Evolutionary conservation across 495 filamentous ascomycete genomes (phyloP).

Genomic region (Symbiotaphrina buchneri): DNA sequence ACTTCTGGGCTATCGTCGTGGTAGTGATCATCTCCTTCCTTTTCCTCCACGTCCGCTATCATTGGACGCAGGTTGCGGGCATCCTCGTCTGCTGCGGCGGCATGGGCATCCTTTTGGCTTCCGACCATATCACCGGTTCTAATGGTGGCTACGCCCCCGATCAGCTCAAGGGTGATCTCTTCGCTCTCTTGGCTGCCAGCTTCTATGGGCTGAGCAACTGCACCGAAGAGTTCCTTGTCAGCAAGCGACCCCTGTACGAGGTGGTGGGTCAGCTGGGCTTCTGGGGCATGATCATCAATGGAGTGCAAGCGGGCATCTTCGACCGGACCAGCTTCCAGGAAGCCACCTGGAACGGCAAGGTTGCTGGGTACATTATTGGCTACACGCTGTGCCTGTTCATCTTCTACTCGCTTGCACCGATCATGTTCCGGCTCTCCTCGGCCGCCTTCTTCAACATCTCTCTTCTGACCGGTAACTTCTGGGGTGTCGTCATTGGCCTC

Average conservation of each 20-base stretch:
- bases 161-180: constrained; percentile 79
- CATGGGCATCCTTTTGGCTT: constrained; percentile 71
- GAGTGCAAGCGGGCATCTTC: constrained; percentile 74
- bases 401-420: constrained; percentile 74
- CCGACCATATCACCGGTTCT: constrained; percentile 60
- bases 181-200: constrained; percentile 68
- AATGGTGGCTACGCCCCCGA: constrained; percentile 39
- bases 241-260: constrained; percentile 71
- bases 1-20: constrained; percentile 95
- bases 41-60: constrained; percentile 73
- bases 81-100: constrained; percentile 84
- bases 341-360: constrained; percentile 42
- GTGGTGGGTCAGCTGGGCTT: constrained; percentile 80
- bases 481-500: constrained; percentile 81
- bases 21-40: constrained; percentile 71
- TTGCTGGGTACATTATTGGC: constrained; percentile 63
- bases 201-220: constrained; percentile 86
- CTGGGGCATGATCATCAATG: constrained; percentile 81
- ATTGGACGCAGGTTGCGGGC: constrained; percentile 56
- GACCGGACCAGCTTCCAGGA: constrained; percentile 47
- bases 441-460: constrained; percentile 96
- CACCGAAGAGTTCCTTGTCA: constrained; percentile 81
- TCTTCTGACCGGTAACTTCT: constrained; percentile 87
- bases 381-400: constrained; percentile 63
- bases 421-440: constrained; percentile 67